Conservation (phyloP, 352 stramenopile genomes). For the Phytophthora capsici region DNA sequence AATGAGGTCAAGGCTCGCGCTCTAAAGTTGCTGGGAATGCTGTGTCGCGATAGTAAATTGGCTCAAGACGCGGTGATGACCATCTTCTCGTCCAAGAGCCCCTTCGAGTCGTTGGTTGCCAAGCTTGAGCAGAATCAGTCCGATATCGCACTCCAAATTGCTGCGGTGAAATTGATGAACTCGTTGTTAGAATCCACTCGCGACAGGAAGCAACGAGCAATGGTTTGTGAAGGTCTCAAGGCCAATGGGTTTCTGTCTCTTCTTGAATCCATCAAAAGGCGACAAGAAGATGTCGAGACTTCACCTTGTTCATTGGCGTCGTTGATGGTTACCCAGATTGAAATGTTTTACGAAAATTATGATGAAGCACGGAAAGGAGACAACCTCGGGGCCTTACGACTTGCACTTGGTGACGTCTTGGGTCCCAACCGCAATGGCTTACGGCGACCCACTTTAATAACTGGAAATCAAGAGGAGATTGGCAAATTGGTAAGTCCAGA, state of each 20-base stretch:
- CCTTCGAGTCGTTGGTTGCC: conserved; percentile 35
- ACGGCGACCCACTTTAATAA: neutral
- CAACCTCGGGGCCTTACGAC: conserved; percentile 21
- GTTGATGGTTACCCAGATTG: conserved; percentile 20
- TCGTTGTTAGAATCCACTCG: conserved; percentile 43
- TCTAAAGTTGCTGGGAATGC: conserved; percentile 28
- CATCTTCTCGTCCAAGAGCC: conserved; percentile 26
- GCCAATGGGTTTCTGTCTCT: conserved; percentile 37
- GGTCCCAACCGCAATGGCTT: conserved; percentile 1
- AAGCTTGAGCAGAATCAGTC: conserved; percentile 33
- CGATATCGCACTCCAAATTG: conserved; percentile 40
- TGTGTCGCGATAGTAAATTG: conserved; percentile 43
- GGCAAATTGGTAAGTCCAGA: neutral
- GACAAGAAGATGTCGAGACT: neutral
- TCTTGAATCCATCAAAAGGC: conserved; percentile 35
- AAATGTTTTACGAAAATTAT: conserved; percentile 23
- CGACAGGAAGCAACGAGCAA: conserved; percentile 28
- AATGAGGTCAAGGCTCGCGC: conserved; percentile 33
- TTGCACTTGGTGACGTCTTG: conserved; percentile 27
- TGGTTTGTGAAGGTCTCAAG: conserved; percentile 56
- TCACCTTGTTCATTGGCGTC: neutral
- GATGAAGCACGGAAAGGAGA: conserved; percentile 19
- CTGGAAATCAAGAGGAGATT: conserved; percentile 27
- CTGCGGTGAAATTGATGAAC: conserved; percentile 59
- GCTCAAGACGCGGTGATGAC: conserved; percentile 37